A percentile compares a stretch with the other conserved stretches of the same genome.
Evolutionary conservation across 2,329 filamentous ascomycete species (phyloP).

Genomic region (Sclerotiophoma versabilis): DNA sequence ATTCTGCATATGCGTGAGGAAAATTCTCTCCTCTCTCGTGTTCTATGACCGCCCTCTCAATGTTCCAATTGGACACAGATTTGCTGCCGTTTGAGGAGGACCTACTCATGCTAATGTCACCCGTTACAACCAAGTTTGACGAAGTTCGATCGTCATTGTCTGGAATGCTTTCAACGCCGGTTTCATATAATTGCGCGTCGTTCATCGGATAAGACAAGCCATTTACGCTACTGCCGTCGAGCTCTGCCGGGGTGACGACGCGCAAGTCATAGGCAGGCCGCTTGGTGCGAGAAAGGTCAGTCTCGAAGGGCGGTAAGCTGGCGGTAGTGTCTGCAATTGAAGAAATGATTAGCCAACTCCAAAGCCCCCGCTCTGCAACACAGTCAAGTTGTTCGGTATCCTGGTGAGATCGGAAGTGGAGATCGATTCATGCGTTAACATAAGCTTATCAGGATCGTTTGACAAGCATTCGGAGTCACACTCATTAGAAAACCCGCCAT

Average conservation of each 20-base stretch:
- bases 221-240: not conserved
- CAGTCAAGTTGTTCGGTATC: not conserved
- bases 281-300: not conserved
- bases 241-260: not conserved
- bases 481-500: too few species aligned
- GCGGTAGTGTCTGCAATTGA: not conserved
- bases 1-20: too few species aligned
- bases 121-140: not conserved
- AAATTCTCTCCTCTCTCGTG: too few species aligned
- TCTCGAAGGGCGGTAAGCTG: not conserved
- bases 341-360: too few species aligned
- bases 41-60: too few species aligned
- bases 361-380: too few species aligned
- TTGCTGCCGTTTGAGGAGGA: too few species aligned
- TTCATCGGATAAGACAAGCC: not conserved
- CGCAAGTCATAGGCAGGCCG: not conserved
- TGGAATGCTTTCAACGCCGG: not conserved
- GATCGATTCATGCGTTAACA: not conserved
- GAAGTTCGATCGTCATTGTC: not conserved
- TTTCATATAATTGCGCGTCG: not conserved
- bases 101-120: too few species aligned
- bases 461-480: too few species aligned
- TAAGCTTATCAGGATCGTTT: not conserved
- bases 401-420: not conserved
- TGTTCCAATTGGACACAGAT: too few species aligned